phyloP scores from a whole-genome alignment of 768 basidiomycete species.

The Dentipellis fragilis region DNA sequence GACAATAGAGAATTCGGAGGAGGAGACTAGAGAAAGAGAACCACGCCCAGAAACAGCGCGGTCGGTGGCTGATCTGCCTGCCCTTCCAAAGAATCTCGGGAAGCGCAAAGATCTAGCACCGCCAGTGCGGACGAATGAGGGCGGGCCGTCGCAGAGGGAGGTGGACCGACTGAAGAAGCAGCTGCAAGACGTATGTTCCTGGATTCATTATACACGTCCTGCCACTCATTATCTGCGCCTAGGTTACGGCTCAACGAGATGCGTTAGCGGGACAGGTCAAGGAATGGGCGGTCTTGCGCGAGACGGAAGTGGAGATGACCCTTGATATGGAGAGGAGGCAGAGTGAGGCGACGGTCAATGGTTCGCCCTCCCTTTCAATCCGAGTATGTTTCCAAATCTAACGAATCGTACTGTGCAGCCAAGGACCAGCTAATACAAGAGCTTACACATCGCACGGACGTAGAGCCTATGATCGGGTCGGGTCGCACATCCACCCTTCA shows the following conservation, averaged over 20 bases:
- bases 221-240: not conserved
- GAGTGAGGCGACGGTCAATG: slow-evolving; percentile 40
- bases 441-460: slow-evolving; percentile 43
- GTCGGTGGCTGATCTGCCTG: too few relatives aligned
- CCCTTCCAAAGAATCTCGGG: too few relatives aligned
- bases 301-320: slow-evolving; percentile 56
- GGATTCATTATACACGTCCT: not conserved
- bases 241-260: not conserved
- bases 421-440: slow-evolving; percentile 47
- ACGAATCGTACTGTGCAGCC: slow-evolving; percentile 28
- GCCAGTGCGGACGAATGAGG: not conserved
- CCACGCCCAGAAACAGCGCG: too few relatives aligned
- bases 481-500: slow-evolving; percentile 45
- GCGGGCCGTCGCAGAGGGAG: not conserved
- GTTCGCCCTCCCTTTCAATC: slow-evolving; percentile 24
- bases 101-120: not conserved
- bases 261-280: slow-evolving; percentile 22
- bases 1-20: too few relatives aligned
- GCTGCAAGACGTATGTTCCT: slow-evolving; percentile 16
- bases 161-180: slow-evolving; percentile 15
- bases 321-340: slow-evolving; percentile 38
- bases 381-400: not conserved
- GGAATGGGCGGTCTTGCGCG: slow-evolving; percentile 44
- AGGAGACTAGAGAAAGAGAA: too few relatives aligned
- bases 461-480: slow-evolving; percentile 42